phyloP scores from a whole-genome alignment of 2,329 filamentous ascomycete species.

The Albifimbria verrucaria region DNA sequence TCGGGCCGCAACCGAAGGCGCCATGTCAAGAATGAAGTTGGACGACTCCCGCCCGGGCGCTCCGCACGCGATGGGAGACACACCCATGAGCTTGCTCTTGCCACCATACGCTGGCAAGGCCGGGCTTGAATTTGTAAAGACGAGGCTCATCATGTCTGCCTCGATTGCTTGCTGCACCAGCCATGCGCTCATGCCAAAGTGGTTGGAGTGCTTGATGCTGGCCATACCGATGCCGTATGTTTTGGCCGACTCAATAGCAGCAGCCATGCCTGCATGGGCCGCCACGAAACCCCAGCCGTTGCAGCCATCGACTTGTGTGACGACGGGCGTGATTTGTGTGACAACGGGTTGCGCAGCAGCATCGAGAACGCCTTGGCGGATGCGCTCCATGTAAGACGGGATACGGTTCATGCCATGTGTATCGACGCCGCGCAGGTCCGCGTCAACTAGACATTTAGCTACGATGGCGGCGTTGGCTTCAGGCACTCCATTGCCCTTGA shows the following conservation, averaged over 20 bases:
- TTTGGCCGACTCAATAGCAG: slow-evolving; percentile 64
- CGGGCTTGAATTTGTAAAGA: slow-evolving; percentile 70
- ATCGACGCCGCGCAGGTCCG: slow-evolving; percentile 75
- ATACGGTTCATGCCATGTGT: slow-evolving; percentile 76
- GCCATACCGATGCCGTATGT: slow-evolving; percentile 72
- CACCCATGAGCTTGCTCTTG: slow-evolving; percentile 65
- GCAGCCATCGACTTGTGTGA: slow-evolving; percentile 62
- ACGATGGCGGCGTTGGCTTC: slow-evolving; percentile 57
- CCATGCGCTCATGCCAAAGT: slow-evolving; percentile 83
- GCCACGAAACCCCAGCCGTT: slow-evolving; percentile 77
- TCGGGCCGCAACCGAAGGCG: slow-evolving; percentile 65
- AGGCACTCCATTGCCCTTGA: slow-evolving; percentile 60
- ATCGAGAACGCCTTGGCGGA: slow-evolving; percentile 67
- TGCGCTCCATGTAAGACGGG: slow-evolving; percentile 71
- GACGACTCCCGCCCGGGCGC: slow-evolving; percentile 56
- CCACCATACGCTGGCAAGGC: slow-evolving; percentile 71
- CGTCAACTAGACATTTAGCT: slow-evolving; percentile 66
- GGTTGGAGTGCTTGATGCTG: slow-evolving; percentile 72
- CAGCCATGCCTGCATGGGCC: slow-evolving; percentile 62
- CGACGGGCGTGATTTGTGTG: slow-evolving; percentile 63
- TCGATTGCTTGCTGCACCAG: slow-evolving; percentile 75
- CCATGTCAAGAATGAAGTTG: slow-evolving; percentile 72
- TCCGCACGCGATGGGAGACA: slow-evolving; percentile 72
- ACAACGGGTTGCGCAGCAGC: slow-evolving; percentile 56
- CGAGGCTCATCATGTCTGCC: slow-evolving; percentile 64